Conservation (phyloP, 1,284 basidiomycete genomes). For the Cerrena zonata region DNA sequence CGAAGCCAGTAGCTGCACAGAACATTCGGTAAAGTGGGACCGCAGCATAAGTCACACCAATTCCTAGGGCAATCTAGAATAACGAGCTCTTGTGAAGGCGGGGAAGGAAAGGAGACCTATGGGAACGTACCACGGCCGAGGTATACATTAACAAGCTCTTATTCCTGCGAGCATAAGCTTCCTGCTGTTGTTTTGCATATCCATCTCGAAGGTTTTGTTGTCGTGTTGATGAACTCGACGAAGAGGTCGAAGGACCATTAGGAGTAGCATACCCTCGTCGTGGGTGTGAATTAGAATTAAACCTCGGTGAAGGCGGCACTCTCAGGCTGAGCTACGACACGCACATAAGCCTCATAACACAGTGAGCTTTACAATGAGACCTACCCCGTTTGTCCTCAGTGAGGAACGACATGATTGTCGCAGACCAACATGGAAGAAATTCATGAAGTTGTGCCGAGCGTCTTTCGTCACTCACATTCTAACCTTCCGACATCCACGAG, state of each 20-base stretch:
- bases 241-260: neutral
- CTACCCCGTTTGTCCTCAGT: neutral
- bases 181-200: slow-evolving; percentile 22
- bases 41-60: slow-evolving; percentile 90
- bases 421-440: slow-evolving; percentile 2
- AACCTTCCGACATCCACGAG: neutral
- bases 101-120: neutral
- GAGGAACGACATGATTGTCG: neutral
- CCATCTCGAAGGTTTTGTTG: slow-evolving; percentile 10
- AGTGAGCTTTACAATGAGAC: no score
- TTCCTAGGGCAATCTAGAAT: slow-evolving; percentile 66
- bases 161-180: slow-evolving; percentile 50
- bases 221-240: neutral
- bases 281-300: no score
- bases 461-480: slow-evolving; percentile 1
- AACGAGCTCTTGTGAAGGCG: neutral
- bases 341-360: no score
- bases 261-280: neutral
- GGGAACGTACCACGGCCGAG: slow-evolving; percentile 60
- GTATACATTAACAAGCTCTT: slow-evolving; percentile 75
- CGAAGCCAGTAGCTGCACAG: slow-evolving; percentile 95
- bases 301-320: no score
- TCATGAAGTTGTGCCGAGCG: slow-evolving; percentile 2
- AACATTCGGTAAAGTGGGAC: slow-evolving; percentile 97
- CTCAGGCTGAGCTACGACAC: no score